phyloP scores from a whole-genome alignment of 768 basidiomycete species.

The Coprinopsis sp. region DNA sequence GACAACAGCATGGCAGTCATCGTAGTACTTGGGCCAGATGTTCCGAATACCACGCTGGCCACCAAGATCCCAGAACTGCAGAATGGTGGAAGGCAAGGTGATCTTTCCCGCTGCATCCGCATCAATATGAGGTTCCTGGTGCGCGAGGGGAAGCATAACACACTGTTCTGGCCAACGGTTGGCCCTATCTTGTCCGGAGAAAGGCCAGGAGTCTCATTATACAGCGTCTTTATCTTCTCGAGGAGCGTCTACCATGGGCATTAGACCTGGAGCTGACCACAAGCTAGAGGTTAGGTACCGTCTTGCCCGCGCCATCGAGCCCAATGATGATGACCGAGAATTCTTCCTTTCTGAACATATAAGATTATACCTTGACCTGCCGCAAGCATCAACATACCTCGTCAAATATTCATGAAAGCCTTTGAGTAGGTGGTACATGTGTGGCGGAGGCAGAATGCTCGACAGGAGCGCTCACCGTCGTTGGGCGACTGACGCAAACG shows the following conservation, averaged over 20 bases:
- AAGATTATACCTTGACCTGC: not conserved
- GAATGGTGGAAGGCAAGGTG: slow-evolving; percentile 84
- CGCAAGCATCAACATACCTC: slow-evolving; percentile 38
- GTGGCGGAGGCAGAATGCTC: slow-evolving; percentile 9
- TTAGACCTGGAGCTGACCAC: not conserved
- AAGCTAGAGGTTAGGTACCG: slow-evolving; percentile 40
- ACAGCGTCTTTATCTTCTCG: slow-evolving; percentile 91
- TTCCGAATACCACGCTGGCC: slow-evolving; percentile 91
- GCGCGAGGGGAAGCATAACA: slow-evolving; percentile 22
- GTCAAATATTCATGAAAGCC: slow-evolving; percentile 90
- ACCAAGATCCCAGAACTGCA: slow-evolving; percentile 97
- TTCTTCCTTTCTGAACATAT: slow-evolving; percentile 63
- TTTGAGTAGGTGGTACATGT: slow-evolving; percentile 92
- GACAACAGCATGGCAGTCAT: slow-evolving; percentile 94
- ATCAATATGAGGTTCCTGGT: not conserved
- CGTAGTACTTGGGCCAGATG: slow-evolving; percentile 94
- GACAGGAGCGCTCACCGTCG: not conserved
- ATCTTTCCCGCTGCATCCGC: slow-evolving; percentile 87
- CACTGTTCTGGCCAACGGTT: slow-evolving; percentile 97
- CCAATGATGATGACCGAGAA: slow-evolving; percentile 96
- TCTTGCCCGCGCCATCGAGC: slow-evolving; percentile 89
- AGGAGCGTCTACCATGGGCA: slow-evolving; percentile 61
- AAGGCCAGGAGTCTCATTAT: slow-evolving; percentile 83
- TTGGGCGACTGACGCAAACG: slow-evolving; percentile 6
- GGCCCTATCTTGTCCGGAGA: slow-evolving; percentile 91